These are phyloP conservation scores for Corymbia citriodora DNA, from an alignment of 441 rosid species.

Conservation along the genomic window DNA sequence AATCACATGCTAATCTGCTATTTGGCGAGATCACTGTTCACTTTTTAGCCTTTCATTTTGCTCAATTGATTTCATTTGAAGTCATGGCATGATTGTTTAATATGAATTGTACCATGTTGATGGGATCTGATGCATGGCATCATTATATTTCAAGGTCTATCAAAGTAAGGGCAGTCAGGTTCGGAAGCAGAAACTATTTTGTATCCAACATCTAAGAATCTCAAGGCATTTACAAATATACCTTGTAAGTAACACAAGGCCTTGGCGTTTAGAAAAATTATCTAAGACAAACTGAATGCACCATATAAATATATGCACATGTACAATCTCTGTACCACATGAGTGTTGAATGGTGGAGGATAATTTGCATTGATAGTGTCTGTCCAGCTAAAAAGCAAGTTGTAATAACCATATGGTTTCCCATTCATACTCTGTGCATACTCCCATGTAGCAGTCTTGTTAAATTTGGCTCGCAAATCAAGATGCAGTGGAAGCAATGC, in stretches of 20 bases:
- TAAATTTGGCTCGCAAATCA: constrained; percentile 68
- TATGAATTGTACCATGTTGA: fast-evolving
- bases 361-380: not conserved
- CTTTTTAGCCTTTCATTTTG: not conserved
- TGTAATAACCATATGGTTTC: constrained; percentile 37
- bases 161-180: not conserved
- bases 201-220: too few relatives aligned
- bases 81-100: not conserved
- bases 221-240: too few relatives aligned
- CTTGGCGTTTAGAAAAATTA: not conserved
- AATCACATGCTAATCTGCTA: not conserved
- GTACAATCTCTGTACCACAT: not conserved
- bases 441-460: constrained; percentile 92
- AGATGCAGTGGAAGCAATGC: constrained; percentile 89
- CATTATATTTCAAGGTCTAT: not conserved
- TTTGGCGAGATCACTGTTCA: too few relatives aligned
- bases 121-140: not conserved
- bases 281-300: not conserved
- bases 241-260: too few relatives aligned
- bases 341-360: not conserved
- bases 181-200: too few relatives aligned
- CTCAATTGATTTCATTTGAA: too few relatives aligned
- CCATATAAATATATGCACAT: too few relatives aligned
- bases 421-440: constrained; percentile 88
- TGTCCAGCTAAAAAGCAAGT: not conserved